Conservation (phyloP, 176 grass and related monocot genomes). For the Hordeum vulgare region MorexV3_pseudomolecules_assembly NC_058522.1:314759077-314759576, state of each 20-base stretch:
- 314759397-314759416: slow-evolving; percentile 7
- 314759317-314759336: neutral
- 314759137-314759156: neutral
- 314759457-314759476: neutral
- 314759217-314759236: no score
- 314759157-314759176: neutral
- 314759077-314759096: slow-evolving; percentile 19
- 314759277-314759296: neutral
- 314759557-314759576: no score
- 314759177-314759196: neutral
- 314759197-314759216: neutral
- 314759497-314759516: neutral
- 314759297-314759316: neutral
- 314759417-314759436: neutral
- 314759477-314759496: neutral
- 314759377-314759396: slow-evolving; percentile 1
- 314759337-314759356: neutral
- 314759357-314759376: neutral
- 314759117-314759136: no score
- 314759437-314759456: neutral
- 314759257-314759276: no score
- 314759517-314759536: slow-evolving; percentile 16
- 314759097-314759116: neutral
- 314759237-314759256: no score
- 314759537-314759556: neutral